Conservation (phyloP, 257 asterid species). For the Ocimum tenuiflorum region DNA sequence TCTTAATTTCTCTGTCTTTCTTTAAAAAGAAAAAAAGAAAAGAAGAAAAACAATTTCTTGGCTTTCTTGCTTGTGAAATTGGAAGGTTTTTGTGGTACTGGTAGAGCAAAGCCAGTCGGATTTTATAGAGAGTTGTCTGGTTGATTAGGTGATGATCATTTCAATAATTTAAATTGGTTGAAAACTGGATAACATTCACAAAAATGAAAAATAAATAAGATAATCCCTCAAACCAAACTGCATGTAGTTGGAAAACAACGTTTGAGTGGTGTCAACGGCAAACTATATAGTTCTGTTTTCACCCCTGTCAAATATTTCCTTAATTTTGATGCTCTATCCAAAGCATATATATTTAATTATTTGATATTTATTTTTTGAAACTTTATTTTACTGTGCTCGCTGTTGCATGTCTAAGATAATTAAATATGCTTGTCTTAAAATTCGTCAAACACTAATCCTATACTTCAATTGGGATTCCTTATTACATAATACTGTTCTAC, state of each 20-base stretch:
- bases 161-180: not conserved
- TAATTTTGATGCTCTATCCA: not conserved
- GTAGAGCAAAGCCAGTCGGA: constrained; percentile 9
- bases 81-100: constrained; percentile 8
- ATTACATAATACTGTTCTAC: too few relatives aligned
- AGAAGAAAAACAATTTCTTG: too few relatives aligned
- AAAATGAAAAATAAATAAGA: not conserved
- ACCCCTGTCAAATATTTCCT: not conserved
- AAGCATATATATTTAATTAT: not conserved
- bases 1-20: too few relatives aligned
- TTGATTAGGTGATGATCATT: constrained; percentile 27
- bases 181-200: not conserved
- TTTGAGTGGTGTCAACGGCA: constrained; percentile 54
- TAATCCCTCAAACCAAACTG: not conserved
- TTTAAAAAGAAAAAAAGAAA: too few relatives aligned
- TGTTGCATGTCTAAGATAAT: too few relatives aligned
- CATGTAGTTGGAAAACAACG: constrained; percentile 39
- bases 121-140: constrained; percentile 23
- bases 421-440: too few relatives aligned
- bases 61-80: not conserved
- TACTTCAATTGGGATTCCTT: too few relatives aligned
- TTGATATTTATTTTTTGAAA: not conserved
- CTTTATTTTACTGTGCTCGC: too few relatives aligned
- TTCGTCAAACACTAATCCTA: too few relatives aligned
- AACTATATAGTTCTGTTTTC: constrained; percentile 25